Evolutionary conservation across 345 rosid species (phyloP).

Genomic region (Salix dunnii): DNA sequence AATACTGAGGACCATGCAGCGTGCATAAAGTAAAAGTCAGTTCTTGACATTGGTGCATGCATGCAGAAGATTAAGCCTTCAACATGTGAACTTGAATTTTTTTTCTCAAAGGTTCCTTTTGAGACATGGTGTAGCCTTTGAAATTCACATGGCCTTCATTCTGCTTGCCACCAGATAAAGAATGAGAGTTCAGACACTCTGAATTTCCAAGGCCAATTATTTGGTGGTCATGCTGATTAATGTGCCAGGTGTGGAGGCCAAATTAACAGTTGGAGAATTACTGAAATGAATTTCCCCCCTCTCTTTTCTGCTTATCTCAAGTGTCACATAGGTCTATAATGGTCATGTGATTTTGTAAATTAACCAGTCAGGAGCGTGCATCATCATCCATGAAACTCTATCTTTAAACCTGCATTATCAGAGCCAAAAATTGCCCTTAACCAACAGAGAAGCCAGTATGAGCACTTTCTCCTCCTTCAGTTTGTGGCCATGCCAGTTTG

Average conservation of each 20-base stretch:
- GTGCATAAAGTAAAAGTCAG: neutral
- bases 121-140: neutral
- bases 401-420: neutral
- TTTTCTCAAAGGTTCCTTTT: neutral
- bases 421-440: neutral
- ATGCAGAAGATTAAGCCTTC: neutral
- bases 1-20: constrained; percentile 11
- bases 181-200: neutral
- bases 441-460: neutral
- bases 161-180: neutral
- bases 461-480: neutral
- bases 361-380: neutral
- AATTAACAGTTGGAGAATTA: neutral
- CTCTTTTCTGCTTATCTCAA: constrained; percentile 1
- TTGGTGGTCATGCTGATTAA: neutral
- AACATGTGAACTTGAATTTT: neutral
- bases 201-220: neutral
- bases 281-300: neutral
- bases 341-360: neutral
- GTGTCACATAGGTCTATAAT: neutral
- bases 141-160: neutral
- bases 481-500: neutral
- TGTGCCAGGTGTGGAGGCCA: neutral
- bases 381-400: neutral
- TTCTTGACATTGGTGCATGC: neutral